phyloP scores from a whole-genome alignment of 441 rosid species.

The Erodium trifolium region DNA sequence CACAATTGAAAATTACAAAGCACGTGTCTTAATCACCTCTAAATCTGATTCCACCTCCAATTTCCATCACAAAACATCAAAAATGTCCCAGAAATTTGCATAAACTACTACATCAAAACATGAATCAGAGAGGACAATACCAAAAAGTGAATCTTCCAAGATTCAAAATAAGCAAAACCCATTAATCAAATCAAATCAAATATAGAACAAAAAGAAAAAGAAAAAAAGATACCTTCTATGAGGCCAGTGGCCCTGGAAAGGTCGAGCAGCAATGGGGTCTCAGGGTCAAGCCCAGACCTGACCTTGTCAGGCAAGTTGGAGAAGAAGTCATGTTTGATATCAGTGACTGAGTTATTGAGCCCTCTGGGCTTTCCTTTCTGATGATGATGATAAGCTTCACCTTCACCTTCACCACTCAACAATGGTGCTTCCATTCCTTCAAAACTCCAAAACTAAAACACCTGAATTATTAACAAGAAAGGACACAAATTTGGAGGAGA shows the following conservation, averaged over 20 bases:
- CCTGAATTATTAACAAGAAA: background rate
- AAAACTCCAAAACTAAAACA: constrained; percentile 1
- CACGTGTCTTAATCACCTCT: background rate
- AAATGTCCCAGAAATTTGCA: background rate
- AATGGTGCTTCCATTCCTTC: constrained; percentile 10
- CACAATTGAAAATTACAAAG: background rate
- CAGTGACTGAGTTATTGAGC: constrained; percentile 12
- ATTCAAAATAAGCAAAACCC: background rate
- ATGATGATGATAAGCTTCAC: background rate
- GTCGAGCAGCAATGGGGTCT: constrained; percentile 20
- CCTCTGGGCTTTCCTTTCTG: background rate
- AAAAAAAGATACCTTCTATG: constrained; percentile 13
- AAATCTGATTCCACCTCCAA: background rate
- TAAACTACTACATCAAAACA: background rate
- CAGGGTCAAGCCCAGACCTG: constrained; percentile 22
- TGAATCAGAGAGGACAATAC: background rate
- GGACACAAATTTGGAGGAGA: background rate
- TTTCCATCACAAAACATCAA: background rate
- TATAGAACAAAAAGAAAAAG: too few relatives aligned
- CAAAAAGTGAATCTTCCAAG: background rate
- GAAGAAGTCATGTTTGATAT: constrained; percentile 18
- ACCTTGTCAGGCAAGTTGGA: constrained; percentile 23
- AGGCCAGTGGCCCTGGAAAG: constrained; percentile 19
- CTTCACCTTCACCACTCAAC: constrained; percentile 2
- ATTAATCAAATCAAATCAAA: background rate